Percentiles rank a stretch among this genome's conserved stretches.
Evolutionary conservation across 495 filamentous ascomycete genomes (phyloP).

Genomic region (Penicillium cinerascens): DNA sequence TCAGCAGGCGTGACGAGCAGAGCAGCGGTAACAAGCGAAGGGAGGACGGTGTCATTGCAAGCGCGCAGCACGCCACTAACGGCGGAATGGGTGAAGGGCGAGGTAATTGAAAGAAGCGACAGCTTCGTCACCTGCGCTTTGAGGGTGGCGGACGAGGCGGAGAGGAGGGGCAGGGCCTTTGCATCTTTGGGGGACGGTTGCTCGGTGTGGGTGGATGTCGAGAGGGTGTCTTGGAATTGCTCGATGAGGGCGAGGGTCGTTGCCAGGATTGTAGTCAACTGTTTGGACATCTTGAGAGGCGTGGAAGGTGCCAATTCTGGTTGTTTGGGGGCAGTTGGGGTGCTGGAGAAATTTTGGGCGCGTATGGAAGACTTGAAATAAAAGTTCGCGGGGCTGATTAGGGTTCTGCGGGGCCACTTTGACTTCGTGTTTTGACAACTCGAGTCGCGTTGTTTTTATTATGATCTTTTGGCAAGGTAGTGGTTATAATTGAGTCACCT

Average conservation of each 20-base stretch:
- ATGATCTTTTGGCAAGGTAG: too few relatives aligned
- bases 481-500: too few relatives aligned
- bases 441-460: too few relatives aligned
- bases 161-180: constrained; percentile 56
- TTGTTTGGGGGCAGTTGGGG: not conserved
- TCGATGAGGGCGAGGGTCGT: constrained; percentile 33
- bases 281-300: constrained; percentile 34
- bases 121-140: constrained; percentile 82
- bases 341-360: constrained; percentile 27
- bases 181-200: constrained; percentile 38
- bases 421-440: not conserved
- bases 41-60: constrained; percentile 61
- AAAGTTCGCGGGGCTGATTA: constrained; percentile 35
- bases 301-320: not conserved
- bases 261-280: constrained; percentile 29
- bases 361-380: constrained; percentile 8
- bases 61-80: constrained; percentile 63
- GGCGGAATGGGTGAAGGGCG: constrained; percentile 77
- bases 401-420: constrained; percentile 33
- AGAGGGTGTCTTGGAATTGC: constrained; percentile 39
- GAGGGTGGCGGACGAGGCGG: constrained; percentile 62
- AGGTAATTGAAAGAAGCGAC: constrained; percentile 76
- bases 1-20: constrained; percentile 55
- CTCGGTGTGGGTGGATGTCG: constrained; percentile 18
- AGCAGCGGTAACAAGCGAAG: constrained; percentile 64